Evolutionary conservation across 805 yeast species (phyloP), one percentile per base, ranked within the genome.

Genomic region (Pichia paraexigua): DNA sequence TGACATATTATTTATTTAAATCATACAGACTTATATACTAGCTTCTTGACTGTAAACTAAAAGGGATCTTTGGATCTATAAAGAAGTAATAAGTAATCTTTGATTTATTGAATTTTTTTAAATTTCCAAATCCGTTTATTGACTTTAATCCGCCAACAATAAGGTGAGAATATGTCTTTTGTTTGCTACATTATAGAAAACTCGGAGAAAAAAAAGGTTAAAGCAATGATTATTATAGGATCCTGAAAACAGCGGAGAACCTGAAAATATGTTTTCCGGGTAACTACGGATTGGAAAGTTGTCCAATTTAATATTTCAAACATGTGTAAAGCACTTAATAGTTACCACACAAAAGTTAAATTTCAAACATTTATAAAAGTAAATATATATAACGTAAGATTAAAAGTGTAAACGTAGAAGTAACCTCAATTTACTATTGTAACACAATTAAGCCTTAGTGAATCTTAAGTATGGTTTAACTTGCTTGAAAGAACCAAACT

Each of bases 381-480:
- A 30, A 7, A 30, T 30, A 30, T 10, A 27, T 24, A 21, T n/a
- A n/a, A 25, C 18, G 21, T 18, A 35, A 5, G 27, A 41, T 37
- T 42, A 25, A 18, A 22, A 20, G 21, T 11, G 24, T n/a, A 32
- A 18, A 21, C 21, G 25, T 10, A 11, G 2, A 24, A 22, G 30
- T 20, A 37, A 18, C 28, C 7, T 20, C 37, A 28, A 35, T 20
- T 8, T 21, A 48, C 12, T 40, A n/a, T 3, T 35, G n/a, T 20
- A 28, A 41, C 9, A 18, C 21, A 40, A 20, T 54, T 49, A 56
- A 52, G 56, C 58, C 56, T 57, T 55, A 40, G 85, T 81, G 71
- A 65, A 82, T 73, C 96, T 85, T 71, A 90, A 78, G 80, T 90
- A 90, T 56, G 97, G 95, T 78, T 87, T 90, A 70, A 90, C 83